These are phyloP conservation scores for Orbilia ellipsospora DNA, from an alignment of 2,329 filamentous ascomycete species.

Conservation along the genomic window DNA sequence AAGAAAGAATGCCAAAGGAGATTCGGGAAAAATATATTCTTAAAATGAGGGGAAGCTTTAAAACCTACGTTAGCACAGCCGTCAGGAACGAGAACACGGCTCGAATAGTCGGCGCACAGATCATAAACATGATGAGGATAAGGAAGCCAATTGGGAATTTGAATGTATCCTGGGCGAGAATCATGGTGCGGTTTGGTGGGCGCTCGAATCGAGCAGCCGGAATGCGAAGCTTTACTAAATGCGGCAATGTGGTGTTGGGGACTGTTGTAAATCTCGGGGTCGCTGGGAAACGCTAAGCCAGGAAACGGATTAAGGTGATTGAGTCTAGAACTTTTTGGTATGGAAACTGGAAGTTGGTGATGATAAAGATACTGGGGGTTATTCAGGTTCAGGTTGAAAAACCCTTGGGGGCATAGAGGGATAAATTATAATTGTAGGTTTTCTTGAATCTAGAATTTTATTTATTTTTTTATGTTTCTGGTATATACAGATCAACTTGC, in stretches of 20 bases:
- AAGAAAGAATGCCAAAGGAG: neutral
- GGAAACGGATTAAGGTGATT: neutral
- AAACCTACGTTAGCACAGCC: slow-evolving; percentile 32
- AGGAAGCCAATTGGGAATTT: slow-evolving; percentile 11
- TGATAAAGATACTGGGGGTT: neutral
- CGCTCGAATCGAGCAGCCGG: too few relatives aligned
- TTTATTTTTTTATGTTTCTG: neutral
- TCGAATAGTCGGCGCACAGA: slow-evolving; percentile 34
- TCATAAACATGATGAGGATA: slow-evolving; percentile 38
- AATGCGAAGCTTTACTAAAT: slow-evolving; percentile 2
- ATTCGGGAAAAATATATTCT: slow-evolving; percentile 15
- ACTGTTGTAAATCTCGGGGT: slow-evolving; percentile 16
- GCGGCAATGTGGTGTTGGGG: slow-evolving; percentile 20
- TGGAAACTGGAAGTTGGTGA: neutral
- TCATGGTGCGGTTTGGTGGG: neutral
- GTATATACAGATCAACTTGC: neutral
- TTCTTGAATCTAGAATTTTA: neutral
- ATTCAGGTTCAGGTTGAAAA: neutral
- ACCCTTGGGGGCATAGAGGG: too few relatives aligned
- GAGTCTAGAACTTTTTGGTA: slow-evolving; percentile 1
- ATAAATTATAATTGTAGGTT: neutral
- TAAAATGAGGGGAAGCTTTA: slow-evolving; percentile 8
- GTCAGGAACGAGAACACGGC: slow-evolving; percentile 17
- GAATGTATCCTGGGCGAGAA: too few relatives aligned
- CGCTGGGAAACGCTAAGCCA: neutral